Base-by-base conservation (phyloP, 139 green algal genomes). In the Tetratostichococcus sp. region DNA sequence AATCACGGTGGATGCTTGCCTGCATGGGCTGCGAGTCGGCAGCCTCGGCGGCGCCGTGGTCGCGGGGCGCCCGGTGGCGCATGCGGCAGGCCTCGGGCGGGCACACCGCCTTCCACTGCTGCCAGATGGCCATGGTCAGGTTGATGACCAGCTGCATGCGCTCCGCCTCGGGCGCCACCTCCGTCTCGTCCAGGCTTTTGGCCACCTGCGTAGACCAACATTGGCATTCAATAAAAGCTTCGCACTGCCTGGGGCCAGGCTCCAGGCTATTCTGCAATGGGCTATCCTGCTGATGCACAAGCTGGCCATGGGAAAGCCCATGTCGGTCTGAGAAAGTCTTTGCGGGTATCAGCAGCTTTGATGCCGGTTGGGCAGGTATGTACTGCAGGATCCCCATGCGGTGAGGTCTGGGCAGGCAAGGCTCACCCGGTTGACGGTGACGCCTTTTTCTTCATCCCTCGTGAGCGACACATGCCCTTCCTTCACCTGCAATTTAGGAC, bases 91-190 rank as follows among this genome's bases (percentile, higher is more conserved):
- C 72, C 4, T 33, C 59, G 4, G 33, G 57, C 4, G 17, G 32
- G 30, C 86, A 76, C 4, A 77, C 2, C 28, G 42, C 4, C 43
- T 78, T 80, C 81, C 88, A 89, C 25, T 57, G 11, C 43, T 89
- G 70, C 89, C 89, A 94, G 67, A 85, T 83, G 25, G 80, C 69
- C 32, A 85, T 82, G 31, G 69, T 80, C 19, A 91, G 30, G 30
- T 42, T 42, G 26, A 93, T 75, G 28, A 91, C 77, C 71, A 90
- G 89, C 80, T 93, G 88, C 50, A 77, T 35, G 31, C 78, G 67
- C 66, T 77, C 76, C 43, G 80, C 30, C 30, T 75, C 43, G 28
- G 85, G 69, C 34, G 81, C 85, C 30, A 62, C n/a, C 31, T 77
- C 72, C 22, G 68, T 30, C 43, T 86, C 62, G 39, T 77, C 35